Conservation (phyloP, 441 rosid genomes). For the Viola pubescens region DNA sequence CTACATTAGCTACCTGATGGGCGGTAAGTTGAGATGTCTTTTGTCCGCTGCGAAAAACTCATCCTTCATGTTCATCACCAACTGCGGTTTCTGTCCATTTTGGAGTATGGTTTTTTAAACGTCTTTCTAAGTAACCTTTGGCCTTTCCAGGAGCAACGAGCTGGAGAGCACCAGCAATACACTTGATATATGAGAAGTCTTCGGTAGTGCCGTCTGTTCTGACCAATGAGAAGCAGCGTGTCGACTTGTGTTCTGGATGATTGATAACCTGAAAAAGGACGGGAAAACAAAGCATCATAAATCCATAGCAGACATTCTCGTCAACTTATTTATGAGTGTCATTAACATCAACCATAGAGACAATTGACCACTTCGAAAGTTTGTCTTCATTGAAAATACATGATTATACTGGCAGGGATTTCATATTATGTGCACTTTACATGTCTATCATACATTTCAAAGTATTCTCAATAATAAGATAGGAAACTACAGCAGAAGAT, state of each 20-base stretch:
- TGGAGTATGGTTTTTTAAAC: conserved; percentile 14
- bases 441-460: too few species aligned
- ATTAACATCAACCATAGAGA: too few species aligned
- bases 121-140: conserved; percentile 37
- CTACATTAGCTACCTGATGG: too few species aligned
- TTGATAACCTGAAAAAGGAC: conserved; percentile 44
- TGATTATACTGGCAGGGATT: too few species aligned
- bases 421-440: too few species aligned
- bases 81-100: not conserved
- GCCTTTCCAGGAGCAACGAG: conserved; percentile 59
- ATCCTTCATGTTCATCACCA: too few species aligned
- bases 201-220: conserved; percentile 62
- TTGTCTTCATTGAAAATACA: too few species aligned
- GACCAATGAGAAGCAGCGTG: conserved; percentile 67
- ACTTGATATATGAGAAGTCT: conserved; percentile 86
- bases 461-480: too few species aligned
- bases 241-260: conserved; percentile 42
- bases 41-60: too few species aligned
- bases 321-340: not conserved
- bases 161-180: conserved; percentile 64
- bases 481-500: too few species aligned
- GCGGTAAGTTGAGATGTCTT: too few species aligned
- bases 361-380: too few species aligned
- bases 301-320: not conserved
- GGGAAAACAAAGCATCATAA: conserved; percentile 2